Base-by-base conservation (phyloP, 768 basidiomycete genomes). In the Trametes coccinea region DNA sequence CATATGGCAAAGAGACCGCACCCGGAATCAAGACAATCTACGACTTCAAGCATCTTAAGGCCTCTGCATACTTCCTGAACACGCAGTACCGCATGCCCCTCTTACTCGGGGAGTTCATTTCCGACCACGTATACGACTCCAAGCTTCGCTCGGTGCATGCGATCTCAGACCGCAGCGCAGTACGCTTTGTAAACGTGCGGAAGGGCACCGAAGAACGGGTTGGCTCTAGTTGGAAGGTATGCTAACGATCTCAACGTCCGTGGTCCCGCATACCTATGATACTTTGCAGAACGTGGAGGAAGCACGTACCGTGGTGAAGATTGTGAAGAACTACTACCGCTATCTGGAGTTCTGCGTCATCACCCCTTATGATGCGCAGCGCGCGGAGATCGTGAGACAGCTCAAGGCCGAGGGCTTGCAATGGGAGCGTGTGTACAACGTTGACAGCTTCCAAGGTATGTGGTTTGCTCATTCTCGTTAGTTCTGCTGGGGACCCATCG, bases 371-470 rank as follows among this genome's bases (percentile, higher is more conserved):
- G 83, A 84, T 61, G 79, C 79, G 0, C 84, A 85, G 68, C 68
- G 83, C 16, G 76, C 77, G 0, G 74, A 71, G 2, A 79, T 84
- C 30, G 72, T 78, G 55, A 66, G 59, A 22, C 62, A 59, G 5
- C 69, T 84, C 30, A 74, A 78, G 49, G 61, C 43, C 2, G 73
- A 68, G 43, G 61, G 72, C 7, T 69, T 75, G 7, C 77, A 75
- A 3, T 79, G 75, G 75, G 76, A 81, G 41, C 61, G 62, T 0
- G 80, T 83, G 0, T 84, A 76, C 72, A 84, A 82, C 60, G 76
- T 84, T 11, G 83, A 84, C 65, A 82, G 80, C 61, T 84, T 83
- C 65, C 83, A 82, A 75, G 83, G 82, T 80, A 22, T 7, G 70
- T 46, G 2, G 29, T 7, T 22, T 27, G 4, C 22, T 22, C 13